A percentile compares a stretch with the other conserved stretches of the same genome.
phyloP scores from a whole-genome alignment of 768 basidiomycete genomes.

The Austroboletus eburneus region DNA sequence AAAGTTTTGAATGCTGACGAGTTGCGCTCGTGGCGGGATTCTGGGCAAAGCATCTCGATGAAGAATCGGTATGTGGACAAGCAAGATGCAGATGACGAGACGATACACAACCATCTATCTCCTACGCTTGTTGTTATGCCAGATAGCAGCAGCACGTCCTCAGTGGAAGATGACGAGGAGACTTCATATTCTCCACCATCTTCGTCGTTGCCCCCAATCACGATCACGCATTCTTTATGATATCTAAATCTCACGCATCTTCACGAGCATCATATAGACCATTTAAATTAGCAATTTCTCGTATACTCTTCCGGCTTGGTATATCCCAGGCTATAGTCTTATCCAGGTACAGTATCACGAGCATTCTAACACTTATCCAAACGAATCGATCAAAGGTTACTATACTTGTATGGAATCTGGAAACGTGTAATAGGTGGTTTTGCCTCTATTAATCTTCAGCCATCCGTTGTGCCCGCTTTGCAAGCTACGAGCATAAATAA shows the following conservation, averaged over 20 bases:
- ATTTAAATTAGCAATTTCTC: conserved; percentile 11
- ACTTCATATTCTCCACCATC: conserved; percentile 11
- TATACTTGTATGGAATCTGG: too few relatives aligned
- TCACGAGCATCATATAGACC: conserved; percentile 24
- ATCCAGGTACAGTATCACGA: conserved; percentile 8
- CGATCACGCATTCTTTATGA: conserved; percentile 38
- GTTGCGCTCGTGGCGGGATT: conserved; percentile 54
- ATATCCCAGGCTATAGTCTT: conserved; percentile 13
- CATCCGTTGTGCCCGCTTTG: conserved; percentile 70
- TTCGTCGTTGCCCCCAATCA: conserved; percentile 38
- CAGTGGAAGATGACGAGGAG: conserved; percentile 22
- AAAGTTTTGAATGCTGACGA: conserved; percentile 77
- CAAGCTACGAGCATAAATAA: conserved; percentile 46
- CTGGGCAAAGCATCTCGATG: conserved; percentile 20
- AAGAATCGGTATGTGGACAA: conserved; percentile 12
- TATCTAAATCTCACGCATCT: conserved; percentile 4
- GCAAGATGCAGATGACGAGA: conserved; percentile 29
- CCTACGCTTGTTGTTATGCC: conserved; percentile 19
- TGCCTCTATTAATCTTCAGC: conserved; percentile 43
- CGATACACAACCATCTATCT: conserved; percentile 18
- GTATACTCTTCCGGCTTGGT: conserved; percentile 24
- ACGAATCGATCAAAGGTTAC: conserved; percentile 5
- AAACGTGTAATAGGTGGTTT: too few relatives aligned
- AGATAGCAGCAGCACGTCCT: conserved; percentile 14
- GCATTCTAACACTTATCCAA: conserved; percentile 11